These are phyloP conservation scores for Curvularia eragrostidis DNA, from an alignment of 2,329 filamentous ascomycete genomes.

Conservation along the genomic window DNA sequence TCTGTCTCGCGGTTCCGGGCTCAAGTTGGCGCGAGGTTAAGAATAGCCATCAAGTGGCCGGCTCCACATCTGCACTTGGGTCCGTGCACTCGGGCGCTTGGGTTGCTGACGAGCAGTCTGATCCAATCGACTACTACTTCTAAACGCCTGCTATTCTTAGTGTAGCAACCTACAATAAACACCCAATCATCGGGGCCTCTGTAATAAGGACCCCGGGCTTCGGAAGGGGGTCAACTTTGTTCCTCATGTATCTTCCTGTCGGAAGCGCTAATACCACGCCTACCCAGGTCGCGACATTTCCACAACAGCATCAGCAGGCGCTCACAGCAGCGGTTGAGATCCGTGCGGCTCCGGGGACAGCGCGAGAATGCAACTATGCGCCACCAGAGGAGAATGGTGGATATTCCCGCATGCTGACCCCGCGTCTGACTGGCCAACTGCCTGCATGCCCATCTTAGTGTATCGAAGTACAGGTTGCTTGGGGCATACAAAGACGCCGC, in stretches of 20 bases:
- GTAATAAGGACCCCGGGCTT: conserved; percentile 19
- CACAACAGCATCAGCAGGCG: conserved; percentile 42
- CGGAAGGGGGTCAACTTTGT: conserved; percentile 34
- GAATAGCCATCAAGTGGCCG: conserved; percentile 20
- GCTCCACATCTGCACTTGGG: conserved; percentile 17
- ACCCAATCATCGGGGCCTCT: conserved; percentile 31
- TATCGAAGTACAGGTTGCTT: conserved; percentile 25
- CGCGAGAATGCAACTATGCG: conserved; percentile 27
- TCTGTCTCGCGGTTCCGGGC: neutral
- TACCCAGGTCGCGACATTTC: conserved; percentile 25
- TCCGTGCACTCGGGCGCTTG: conserved; percentile 26
- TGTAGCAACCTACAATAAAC: conserved; percentile 19
- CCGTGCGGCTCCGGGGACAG: conserved; percentile 34
- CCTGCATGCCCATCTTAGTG: conserved; percentile 35
- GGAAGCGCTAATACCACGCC: conserved; percentile 39
- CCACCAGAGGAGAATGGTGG: conserved; percentile 27
- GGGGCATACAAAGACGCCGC: conserved; percentile 46
- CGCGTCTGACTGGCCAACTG: conserved; percentile 35
- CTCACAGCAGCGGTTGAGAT: conserved; percentile 24
- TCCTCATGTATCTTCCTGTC: conserved; percentile 24
- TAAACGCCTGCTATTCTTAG: conserved; percentile 34
- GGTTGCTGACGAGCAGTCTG: conserved; percentile 6
- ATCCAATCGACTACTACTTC: conserved; percentile 28
- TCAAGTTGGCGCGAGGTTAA: conserved; percentile 17
- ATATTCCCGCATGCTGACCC: conserved; percentile 24